Evolutionary conservation across 805 yeast species (phyloP).

Genomic region (Kazachstania martiniae): DNA sequence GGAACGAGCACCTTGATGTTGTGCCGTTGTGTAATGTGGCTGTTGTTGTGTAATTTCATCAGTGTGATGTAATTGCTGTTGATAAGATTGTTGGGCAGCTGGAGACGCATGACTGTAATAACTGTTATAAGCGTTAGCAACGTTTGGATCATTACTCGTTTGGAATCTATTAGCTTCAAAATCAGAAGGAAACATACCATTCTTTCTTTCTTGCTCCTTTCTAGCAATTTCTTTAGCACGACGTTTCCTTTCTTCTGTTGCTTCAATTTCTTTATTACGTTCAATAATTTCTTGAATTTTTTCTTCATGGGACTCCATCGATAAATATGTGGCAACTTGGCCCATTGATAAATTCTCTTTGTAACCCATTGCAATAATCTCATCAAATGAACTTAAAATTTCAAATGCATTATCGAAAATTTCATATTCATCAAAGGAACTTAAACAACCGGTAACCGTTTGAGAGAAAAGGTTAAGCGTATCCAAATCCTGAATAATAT

Average conservation of each 20-base stretch:
- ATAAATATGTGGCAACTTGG: slow-evolving; percentile 82
- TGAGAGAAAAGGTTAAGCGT: slow-evolving; percentile 80
- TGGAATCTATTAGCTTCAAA: slow-evolving; percentile 16
- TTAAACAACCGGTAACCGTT: slow-evolving; percentile 62
- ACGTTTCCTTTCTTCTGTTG: slow-evolving; percentile 92
- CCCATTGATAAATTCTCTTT: slow-evolving; percentile 72
- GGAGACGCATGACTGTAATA: slow-evolving; percentile 29
- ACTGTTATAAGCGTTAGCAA: slow-evolving; percentile 30
- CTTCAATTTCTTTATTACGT: slow-evolving; percentile 92
- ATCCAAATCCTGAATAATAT: slow-evolving; percentile 88
- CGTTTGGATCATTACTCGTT: slow-evolving; percentile 27
- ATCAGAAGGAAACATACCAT: slow-evolving; percentile 26
- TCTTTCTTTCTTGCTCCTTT: slow-evolving; percentile 41
- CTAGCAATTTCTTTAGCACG: slow-evolving; percentile 85
- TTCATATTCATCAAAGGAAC: slow-evolving; percentile 63
- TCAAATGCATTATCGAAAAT: slow-evolving; percentile 79
- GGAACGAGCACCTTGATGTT: slow-evolving; percentile 8
- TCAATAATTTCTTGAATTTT: slow-evolving; percentile 96
- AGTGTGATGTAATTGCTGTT: slow-evolving; percentile 12
- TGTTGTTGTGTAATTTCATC: no score
- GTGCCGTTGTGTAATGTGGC: slow-evolving; percentile 7
- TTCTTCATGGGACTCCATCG: slow-evolving; percentile 98
- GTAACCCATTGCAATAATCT: slow-evolving; percentile 80
- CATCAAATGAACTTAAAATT: slow-evolving; percentile 85
- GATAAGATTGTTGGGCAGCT: slow-evolving; percentile 29